Percentiles rank a stretch among this genome's conserved stretches.
Evolutionary conservation across 768 basidiomycete species (phyloP).

Genomic region (Tylopilus cervinicoccineus): DNA sequence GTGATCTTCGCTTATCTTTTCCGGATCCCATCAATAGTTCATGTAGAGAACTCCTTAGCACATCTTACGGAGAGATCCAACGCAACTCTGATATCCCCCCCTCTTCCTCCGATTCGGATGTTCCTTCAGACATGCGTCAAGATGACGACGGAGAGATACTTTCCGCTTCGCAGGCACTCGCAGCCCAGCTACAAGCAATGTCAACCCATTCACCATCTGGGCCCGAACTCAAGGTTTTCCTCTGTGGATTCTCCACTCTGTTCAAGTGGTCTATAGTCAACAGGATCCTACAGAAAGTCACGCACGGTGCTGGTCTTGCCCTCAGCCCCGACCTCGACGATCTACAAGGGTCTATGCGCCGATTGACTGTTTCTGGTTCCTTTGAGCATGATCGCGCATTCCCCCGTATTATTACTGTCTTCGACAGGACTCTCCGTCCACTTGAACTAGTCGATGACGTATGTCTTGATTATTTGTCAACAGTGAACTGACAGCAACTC

Average conservation of each 20-base stretch:
- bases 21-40: slow-evolving; percentile 80
- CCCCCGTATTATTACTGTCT: slow-evolving; percentile 33
- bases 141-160: slow-evolving; percentile 33
- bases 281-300: slow-evolving; percentile 54
- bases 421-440: slow-evolving; percentile 33
- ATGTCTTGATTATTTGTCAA: slow-evolving; percentile 21
- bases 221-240: slow-evolving; percentile 53
- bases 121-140: slow-evolving; percentile 11
- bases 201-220: slow-evolving; percentile 23
- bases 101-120: slow-evolving; percentile 17
- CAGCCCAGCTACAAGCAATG: slow-evolving; percentile 31
- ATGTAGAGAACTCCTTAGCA: slow-evolving; percentile 51
- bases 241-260: slow-evolving; percentile 61
- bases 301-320: slow-evolving; percentile 33
- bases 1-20: slow-evolving; percentile 77
- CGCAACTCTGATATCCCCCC: slow-evolving; percentile 34
- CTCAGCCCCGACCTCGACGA: slow-evolving; percentile 19
- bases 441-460: slow-evolving; percentile 22
- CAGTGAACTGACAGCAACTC: slow-evolving; percentile 29
- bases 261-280: slow-evolving; percentile 62
- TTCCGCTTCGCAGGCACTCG: slow-evolving; percentile 18
- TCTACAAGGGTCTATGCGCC: slow-evolving; percentile 21
- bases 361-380: slow-evolving; percentile 25
- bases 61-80: slow-evolving; percentile 53
- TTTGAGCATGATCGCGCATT: slow-evolving; percentile 23